Conservation (phyloP, 768 basidiomycete genomes). For the Lanmaoa rubissima region DNA sequence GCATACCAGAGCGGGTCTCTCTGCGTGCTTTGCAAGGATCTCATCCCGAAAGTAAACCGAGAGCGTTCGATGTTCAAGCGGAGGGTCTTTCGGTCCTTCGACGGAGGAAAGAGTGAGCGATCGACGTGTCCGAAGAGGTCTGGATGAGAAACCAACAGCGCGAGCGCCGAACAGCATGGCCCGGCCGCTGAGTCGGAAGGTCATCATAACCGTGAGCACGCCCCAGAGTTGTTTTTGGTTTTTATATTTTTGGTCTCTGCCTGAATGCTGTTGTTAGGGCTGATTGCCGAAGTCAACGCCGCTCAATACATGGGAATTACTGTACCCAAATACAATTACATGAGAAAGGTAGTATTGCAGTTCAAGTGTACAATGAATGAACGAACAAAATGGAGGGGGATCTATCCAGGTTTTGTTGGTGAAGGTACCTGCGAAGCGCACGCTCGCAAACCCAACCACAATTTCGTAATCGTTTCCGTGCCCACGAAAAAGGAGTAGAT, state of each 20-base stretch:
- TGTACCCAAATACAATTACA: too few relatives aligned
- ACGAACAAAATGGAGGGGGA: slow-evolving; percentile 10
- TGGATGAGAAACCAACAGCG: slow-evolving; percentile 5
- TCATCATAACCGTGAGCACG: not conserved
- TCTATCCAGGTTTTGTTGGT: slow-evolving; percentile 13
- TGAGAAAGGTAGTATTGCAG: not conserved
- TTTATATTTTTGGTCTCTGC: too few relatives aligned
- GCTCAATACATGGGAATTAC: too few relatives aligned
- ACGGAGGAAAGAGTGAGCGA: slow-evolving; percentile 50
- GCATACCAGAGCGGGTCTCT: slow-evolving; percentile 63
- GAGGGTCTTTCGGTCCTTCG: slow-evolving; percentile 54
- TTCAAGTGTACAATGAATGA: slow-evolving; percentile 16
- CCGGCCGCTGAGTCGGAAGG: not conserved
- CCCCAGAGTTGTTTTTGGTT: too few relatives aligned
- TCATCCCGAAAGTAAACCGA: slow-evolving; percentile 58
- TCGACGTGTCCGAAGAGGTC: slow-evolving; percentile 15
- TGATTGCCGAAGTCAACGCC: too few relatives aligned
- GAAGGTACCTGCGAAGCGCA: not conserved
- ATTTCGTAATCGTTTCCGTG: not conserved
- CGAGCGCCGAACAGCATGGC: not conserved
- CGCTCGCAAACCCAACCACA: not conserved
- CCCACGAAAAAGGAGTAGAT: slow-evolving; percentile 6
- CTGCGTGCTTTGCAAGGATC: slow-evolving; percentile 48
- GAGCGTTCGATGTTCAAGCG: slow-evolving; percentile 55
- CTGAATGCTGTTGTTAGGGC: too few relatives aligned